A percentile compares a stretch with the other conserved stretches of the same genome.
Evolutionary conservation across 495 filamentous ascomycete species (phyloP).

Genomic region (Antarctomyces pellizariae): DNA sequence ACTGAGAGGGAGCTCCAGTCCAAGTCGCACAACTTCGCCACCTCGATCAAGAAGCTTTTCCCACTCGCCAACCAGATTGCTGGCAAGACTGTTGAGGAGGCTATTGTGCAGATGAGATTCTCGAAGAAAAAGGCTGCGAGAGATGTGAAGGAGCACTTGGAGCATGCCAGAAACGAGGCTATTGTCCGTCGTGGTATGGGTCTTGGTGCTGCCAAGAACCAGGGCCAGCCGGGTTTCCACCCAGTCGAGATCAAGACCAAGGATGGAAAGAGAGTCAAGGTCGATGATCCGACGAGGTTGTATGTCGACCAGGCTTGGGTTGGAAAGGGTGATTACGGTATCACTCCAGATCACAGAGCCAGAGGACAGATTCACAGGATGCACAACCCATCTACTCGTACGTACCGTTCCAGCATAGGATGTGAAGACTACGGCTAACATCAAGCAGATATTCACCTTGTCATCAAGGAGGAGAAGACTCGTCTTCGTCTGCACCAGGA

Average conservation of each 20-base stretch:
- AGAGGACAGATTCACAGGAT: constrained; percentile 37
- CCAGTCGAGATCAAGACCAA: constrained; percentile 24
- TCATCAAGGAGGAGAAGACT: constrained; percentile 86
- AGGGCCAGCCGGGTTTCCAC: constrained; percentile 9
- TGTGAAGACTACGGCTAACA: constrained; percentile 5
- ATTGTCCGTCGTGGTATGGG: constrained; percentile 68
- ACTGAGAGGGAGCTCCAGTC: constrained; percentile 46
- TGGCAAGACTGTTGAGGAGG: constrained; percentile 80
- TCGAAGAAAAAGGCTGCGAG: constrained; percentile 78
- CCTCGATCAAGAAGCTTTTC: constrained; percentile 70
- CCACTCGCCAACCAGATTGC: constrained; percentile 65
- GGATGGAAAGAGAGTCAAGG: constrained; percentile 33
- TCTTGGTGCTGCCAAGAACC: constrained; percentile 23
- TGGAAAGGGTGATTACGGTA: constrained; percentile 39
- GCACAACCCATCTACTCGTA: constrained; percentile 45
- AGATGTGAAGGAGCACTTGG: constrained; percentile 54
- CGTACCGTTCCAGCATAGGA: constrained; percentile 14
- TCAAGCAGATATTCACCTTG: constrained; percentile 39
- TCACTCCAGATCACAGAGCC: constrained; percentile 36
- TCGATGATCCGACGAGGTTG: constrained; percentile 46
- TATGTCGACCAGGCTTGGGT: constrained; percentile 90
- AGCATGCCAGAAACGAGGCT: constrained; percentile 54
- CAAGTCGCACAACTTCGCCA: constrained; percentile 46
- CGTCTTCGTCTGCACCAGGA: constrained; percentile 58
- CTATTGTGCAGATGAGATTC: constrained; percentile 85